Evolutionary conservation across 495 filamentous ascomycete species (phyloP).

Genomic region (Usnea hakonensis): DNA sequence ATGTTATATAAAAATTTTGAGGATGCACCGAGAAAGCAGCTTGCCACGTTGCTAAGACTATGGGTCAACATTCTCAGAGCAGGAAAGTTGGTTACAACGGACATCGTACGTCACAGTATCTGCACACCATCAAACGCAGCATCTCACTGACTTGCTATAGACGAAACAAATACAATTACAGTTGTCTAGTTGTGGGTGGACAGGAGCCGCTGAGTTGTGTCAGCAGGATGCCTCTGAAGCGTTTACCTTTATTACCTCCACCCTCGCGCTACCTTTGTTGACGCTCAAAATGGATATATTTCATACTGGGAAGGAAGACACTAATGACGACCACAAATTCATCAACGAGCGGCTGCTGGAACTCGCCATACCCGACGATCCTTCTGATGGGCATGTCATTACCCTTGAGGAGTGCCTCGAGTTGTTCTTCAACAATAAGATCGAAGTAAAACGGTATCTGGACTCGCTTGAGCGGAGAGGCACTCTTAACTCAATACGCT

Average conservation of each 20-base stretch:
- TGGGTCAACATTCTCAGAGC: constrained; percentile 90
- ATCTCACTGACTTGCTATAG: constrained; percentile 35
- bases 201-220: constrained; percentile 61
- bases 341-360: constrained; percentile 89
- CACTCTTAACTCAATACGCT: constrained; percentile 44
- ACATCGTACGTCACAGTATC: constrained; percentile 57
- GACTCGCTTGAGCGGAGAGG: constrained; percentile 47
- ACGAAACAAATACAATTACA: constrained; percentile 75
- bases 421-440: constrained; percentile 86
- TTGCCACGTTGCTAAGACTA: constrained; percentile 67
- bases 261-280: constrained; percentile 76
- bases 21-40: constrained; percentile 58
- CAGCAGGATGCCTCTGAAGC: constrained; percentile 96
- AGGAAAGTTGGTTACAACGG: constrained; percentile 75
- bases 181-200: constrained; percentile 84
- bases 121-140: background rate
- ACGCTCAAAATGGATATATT: constrained; percentile 93
- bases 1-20: constrained; percentile 70
- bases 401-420: constrained; percentile 87
- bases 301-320: constrained; percentile 77
- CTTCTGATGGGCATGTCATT: constrained; percentile 53
- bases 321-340: constrained; percentile 83
- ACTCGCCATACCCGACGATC: constrained; percentile 59
- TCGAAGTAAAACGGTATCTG: constrained; percentile 81
- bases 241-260: constrained; percentile 88